Conservation (phyloP, 2,329 filamentous ascomycete species). For the Elsinoe ampelina region DNA sequence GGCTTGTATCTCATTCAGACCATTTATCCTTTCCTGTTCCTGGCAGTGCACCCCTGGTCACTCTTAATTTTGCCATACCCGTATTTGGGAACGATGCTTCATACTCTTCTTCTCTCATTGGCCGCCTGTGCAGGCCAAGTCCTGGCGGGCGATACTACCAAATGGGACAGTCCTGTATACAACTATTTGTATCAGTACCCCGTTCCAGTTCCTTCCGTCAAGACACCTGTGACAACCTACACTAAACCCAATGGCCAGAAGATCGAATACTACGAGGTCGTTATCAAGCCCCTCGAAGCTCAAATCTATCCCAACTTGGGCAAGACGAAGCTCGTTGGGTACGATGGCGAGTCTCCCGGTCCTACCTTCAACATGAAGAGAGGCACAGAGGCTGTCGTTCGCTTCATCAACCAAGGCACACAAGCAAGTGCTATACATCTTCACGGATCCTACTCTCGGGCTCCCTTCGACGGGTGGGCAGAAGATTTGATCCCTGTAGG, state of each 20-base stretch:
- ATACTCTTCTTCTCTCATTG: not conserved
- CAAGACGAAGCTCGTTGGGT: conserved; percentile 34
- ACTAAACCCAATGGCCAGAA: conserved; percentile 16
- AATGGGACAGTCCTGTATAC: conserved; percentile 15
- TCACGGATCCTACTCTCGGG: conserved; percentile 40
- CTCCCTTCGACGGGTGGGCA: conserved; percentile 47
- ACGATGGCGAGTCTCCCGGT: conserved; percentile 45
- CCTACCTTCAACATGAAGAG: conserved; percentile 41
- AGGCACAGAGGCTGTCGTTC: conserved; percentile 42
- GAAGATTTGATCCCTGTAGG: conserved; percentile 43
- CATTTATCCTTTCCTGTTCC: not conserved
- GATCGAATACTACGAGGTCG: conserved; percentile 41
- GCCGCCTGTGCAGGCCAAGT: not conserved
- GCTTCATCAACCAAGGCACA: conserved; percentile 42
- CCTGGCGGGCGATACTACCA: not conserved
- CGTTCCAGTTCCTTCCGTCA: conserved; percentile 14
- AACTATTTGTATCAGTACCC: conserved; percentile 14
- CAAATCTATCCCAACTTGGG: conserved; percentile 33
- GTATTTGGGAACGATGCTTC: not conserved
- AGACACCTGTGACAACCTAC: conserved; percentile 12
- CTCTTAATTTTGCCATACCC: not conserved
- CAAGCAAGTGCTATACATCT: conserved; percentile 41
- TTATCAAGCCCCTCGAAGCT: conserved; percentile 32
- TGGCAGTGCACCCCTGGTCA: not conserved
- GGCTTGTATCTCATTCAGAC: not conserved